Evolutionary conservation across 345 rosid species (phyloP).

Genomic region (Hibiscus syriacus): DNA sequence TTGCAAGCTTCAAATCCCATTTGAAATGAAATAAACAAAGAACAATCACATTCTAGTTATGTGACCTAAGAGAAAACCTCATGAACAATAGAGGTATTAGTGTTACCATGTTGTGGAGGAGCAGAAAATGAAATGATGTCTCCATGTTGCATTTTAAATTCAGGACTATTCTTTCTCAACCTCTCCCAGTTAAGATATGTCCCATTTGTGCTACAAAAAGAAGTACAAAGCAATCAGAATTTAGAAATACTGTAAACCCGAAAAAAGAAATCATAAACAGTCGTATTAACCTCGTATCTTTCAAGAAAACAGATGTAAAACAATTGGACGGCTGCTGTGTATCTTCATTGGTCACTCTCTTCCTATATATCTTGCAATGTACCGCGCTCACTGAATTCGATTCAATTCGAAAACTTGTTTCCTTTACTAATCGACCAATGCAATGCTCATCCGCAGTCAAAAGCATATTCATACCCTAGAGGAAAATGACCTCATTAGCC

Average conservation of each 20-base stretch:
- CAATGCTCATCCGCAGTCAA: conserved; percentile 65
- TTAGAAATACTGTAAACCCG: neutral
- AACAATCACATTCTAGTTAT: neutral
- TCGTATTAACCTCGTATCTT: conserved; percentile 69
- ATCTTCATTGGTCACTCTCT: conserved; percentile 25
- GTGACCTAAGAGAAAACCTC: neutral
- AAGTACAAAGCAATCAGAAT: neutral
- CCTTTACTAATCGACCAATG: conserved; percentile 66
- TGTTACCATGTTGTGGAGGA: conserved; percentile 79
- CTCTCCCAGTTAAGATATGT: conserved; percentile 78
- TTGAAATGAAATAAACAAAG: neutral
- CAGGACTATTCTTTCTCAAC: conserved; percentile 58
- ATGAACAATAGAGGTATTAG: neutral
- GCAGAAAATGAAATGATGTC: conserved; percentile 79
- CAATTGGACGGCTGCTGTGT: conserved; percentile 16
- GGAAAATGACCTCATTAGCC: conserved; percentile 7
- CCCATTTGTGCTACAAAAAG: conserved; percentile 66
- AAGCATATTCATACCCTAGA: conserved; percentile 70
- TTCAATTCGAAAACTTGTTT: conserved; percentile 53
- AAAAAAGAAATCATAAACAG: neutral
- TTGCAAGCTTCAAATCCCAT: neutral
- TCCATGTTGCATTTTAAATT: conserved; percentile 61
- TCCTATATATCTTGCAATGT: conserved; percentile 73
- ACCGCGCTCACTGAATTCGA: conserved; percentile 65
- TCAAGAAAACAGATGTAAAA: conserved; percentile 44